Evolutionary conservation across 176 grass and related monocot species (phyloP).

Genomic region (Aegilops speltoides): DNA sequence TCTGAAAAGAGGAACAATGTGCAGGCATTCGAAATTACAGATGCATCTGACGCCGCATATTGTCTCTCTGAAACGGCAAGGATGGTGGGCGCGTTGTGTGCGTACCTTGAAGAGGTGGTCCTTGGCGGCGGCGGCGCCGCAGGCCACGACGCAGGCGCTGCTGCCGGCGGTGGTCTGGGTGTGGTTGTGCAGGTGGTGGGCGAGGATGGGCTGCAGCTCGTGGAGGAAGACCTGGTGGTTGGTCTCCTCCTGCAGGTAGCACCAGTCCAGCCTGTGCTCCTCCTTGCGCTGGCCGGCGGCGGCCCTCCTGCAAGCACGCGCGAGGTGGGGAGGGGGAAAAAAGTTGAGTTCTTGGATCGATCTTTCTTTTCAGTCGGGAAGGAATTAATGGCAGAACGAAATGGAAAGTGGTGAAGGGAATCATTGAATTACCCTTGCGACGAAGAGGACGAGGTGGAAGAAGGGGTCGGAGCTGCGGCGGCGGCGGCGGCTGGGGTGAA

Average conservation of each 20-base stretch:
- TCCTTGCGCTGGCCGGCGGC: not conserved
- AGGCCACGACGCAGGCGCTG: conserved; percentile 31
- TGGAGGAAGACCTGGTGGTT: not conserved
- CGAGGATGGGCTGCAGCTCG: conserved; percentile 39
- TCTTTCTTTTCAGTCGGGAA: not conserved
- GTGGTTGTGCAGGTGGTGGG: not conserved
- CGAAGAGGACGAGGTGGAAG: not conserved
- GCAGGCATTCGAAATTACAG: not conserved
- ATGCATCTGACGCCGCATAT: not conserved
- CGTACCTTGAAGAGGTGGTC: conserved; percentile 4
- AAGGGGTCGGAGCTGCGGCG: too few relatives aligned
- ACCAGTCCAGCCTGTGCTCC: conserved; percentile 32
- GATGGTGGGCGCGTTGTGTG: too few relatives aligned
- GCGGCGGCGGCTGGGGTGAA: not conserved
- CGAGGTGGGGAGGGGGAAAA: too few relatives aligned
- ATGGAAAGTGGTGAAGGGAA: too few relatives aligned
- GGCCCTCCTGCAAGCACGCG: not conserved
- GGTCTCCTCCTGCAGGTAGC: conserved; percentile 15
- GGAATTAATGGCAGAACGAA: not conserved
- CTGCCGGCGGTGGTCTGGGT: not conserved
- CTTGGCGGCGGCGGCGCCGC: conserved; percentile 16
- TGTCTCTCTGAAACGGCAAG: not conserved
- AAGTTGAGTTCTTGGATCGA: not conserved
- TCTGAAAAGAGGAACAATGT: not conserved
- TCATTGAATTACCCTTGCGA: not conserved